Percentiles rank a stretch among this genome's conserved stretches.
phyloP scores from a whole-genome alignment of 2,329 filamentous ascomycete species.

The Chalaropsis ovoidea region DNA sequence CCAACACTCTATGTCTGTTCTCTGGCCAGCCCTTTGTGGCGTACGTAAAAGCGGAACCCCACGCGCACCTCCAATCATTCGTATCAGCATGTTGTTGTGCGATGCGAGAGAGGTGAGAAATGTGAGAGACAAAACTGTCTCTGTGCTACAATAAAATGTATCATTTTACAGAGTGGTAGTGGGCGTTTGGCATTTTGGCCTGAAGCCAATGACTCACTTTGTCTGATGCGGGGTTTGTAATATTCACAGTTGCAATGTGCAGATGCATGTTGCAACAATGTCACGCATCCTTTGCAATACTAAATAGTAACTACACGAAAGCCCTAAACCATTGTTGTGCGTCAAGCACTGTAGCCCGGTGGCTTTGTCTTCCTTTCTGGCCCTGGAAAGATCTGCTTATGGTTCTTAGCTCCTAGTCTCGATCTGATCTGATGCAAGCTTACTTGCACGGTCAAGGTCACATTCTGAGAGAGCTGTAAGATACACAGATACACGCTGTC shows the following conservation, averaged over 20 bases:
- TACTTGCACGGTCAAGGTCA: no score
- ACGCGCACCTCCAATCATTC: neutral
- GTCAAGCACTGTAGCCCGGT: neutral
- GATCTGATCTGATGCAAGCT: neutral
- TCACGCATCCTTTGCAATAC: no score
- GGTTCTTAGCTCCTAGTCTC: neutral
- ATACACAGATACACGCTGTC: no score
- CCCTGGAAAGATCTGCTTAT: neutral
- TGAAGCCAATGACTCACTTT: neutral
- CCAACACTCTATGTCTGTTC: neutral
- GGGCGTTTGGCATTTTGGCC: neutral
- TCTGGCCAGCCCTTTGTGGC: neutral
- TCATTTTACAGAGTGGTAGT: neutral
- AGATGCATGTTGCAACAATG: neutral
- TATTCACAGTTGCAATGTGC: neutral
- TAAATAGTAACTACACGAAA: neutral
- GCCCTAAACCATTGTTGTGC: neutral
- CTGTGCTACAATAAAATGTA: conserved; percentile 3
- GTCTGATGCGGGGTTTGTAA: neutral
- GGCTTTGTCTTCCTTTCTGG: neutral
- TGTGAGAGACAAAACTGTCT: neutral
- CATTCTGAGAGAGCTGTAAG: no score
- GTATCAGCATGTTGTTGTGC: neutral
- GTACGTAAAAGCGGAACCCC: neutral
- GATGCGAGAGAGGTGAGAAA: no score